Percentiles rank a stretch among this genome's conserved stretches.
These are phyloP conservation scores for Tolypocladium nubicola DNA, from an alignment of 2,329 filamentous ascomycete genomes.

Conservation along the genomic window DNA sequence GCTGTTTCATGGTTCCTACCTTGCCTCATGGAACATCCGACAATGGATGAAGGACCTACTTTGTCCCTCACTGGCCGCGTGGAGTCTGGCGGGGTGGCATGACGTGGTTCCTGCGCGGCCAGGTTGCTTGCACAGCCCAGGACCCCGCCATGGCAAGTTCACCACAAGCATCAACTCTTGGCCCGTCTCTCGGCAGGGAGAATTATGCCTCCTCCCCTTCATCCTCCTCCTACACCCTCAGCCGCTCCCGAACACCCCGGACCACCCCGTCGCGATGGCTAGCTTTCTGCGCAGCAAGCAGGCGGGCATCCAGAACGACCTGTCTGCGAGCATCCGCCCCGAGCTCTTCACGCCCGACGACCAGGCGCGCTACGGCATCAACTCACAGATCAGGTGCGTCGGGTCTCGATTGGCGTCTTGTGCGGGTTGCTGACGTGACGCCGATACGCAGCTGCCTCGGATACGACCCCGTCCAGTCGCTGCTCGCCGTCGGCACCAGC, in stretches of 20 bases:
- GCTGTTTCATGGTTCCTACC: too few species aligned
- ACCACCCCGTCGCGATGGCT: slow-evolving; percentile 51
- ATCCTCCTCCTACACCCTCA: slow-evolving; percentile 3
- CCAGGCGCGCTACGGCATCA: slow-evolving; percentile 72
- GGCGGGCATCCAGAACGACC: slow-evolving; percentile 81
- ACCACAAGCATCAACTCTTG: background rate
- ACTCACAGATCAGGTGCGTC: slow-evolving; percentile 55
- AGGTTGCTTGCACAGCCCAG: background rate
- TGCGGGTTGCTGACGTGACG: background rate
- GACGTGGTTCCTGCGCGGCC: background rate
- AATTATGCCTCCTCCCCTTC: background rate
- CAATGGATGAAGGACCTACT: too few species aligned
- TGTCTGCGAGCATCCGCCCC: slow-evolving; percentile 70
- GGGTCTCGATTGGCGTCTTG: slow-evolving; percentile 1
- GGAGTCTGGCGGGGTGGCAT: background rate
- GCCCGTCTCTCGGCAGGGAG: background rate
- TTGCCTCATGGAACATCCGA: too few species aligned
- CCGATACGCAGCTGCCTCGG: slow-evolving; percentile 56
- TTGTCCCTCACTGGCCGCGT: background rate
- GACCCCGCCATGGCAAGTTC: background rate
- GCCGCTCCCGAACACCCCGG: background rate
- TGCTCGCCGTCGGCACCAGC: slow-evolving; percentile 83
- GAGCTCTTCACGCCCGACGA: slow-evolving; percentile 78
- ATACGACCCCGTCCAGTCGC: slow-evolving; percentile 88
- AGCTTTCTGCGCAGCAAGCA: slow-evolving; percentile 87